Base-by-base conservation (phyloP, 139 green algal genomes). In the Chlorella ohadii region DNA sequence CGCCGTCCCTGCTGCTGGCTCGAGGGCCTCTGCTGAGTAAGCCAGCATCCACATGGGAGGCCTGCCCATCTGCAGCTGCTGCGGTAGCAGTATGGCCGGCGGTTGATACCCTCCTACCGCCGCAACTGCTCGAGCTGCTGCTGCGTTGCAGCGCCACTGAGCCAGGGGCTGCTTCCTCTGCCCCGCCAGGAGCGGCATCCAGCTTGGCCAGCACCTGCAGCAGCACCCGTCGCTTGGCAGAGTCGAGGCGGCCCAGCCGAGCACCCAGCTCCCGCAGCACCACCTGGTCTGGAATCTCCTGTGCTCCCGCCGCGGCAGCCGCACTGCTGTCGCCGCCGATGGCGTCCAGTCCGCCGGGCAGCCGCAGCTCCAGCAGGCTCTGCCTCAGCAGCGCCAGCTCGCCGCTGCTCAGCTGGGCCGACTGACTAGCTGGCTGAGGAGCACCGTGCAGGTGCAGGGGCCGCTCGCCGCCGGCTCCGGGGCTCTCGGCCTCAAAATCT, bases 191-290 rank as follows among this genome's bases (percentile, higher is more conserved):
- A 3, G 51, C 51, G 12, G 51, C 61, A 20, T 83, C 78, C 17
- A 83, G 51, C 63, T 73, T 75, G n/a, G 36, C 47, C 13, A 74
- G 78, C 39, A 83, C 78, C 1, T 56, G 41, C 38, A 83, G 61
- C 78, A 83, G 78, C 63, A 83, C 78, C 63, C 78, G 78, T 1
- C 78, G 63, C 63, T 83, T 83, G 39, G 73, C 63, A 44, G 63
- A 64, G 78, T 83, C 78, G 16, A 83, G 78, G 23, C 78, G 38
- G 28, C 63, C n/a, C 78, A 83, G 78, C 39, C 64, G 63, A 31
- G 63, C 73, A 44, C 78, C 73, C 12, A 83, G 78, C 78, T 61
- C 78, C 28, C 63, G 78, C 78, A 83, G 41, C 63, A 83, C 63
- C 9, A 83, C 28, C n/a, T 61, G 39, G 47, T 83, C 78, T 20